phyloP scores from a whole-genome alignment of 1,139 yeast genomes.

The Pichia inconspicua region DNA sequence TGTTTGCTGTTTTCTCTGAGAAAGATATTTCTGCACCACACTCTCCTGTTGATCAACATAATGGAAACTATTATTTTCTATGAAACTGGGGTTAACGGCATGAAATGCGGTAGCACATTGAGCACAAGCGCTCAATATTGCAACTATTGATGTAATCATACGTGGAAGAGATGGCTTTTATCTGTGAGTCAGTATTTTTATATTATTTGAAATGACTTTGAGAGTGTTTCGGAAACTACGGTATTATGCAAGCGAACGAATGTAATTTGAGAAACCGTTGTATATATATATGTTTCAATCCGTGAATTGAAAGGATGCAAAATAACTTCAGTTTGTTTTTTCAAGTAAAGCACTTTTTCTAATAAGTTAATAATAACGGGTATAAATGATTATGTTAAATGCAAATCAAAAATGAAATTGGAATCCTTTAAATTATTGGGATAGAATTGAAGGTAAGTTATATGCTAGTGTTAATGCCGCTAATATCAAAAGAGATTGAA shows the following conservation, averaged over 20 bases:
- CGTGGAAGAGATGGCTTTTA: background rate
- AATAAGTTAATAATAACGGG: background rate
- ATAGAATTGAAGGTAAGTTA: background rate
- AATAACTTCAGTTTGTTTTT: no score
- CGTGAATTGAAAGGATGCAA: no score
- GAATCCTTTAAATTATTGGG: background rate
- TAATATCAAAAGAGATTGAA: no score
- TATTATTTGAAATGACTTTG: background rate
- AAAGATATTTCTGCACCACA: conserved; percentile 9
- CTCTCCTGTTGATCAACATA: conserved; percentile 14
- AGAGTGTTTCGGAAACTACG: background rate
- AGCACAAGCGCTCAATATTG: background rate
- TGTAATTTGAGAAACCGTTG: background rate
- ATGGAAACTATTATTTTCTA: conserved; percentile 8
- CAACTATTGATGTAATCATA: background rate
- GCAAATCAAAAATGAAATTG: background rate
- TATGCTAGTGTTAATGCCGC: background rate
- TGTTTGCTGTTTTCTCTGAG: background rate
- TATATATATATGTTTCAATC: background rate
- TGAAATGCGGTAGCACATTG: conserved; percentile 7
- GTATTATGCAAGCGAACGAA: background rate
- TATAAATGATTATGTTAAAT: no score
- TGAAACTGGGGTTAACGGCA: conserved; percentile 6
- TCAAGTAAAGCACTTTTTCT: no score
- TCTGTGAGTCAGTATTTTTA: no score